Evolutionary conservation across 2,329 filamentous ascomycete genomes (phyloP).

Genomic region (Penicillium sp.): DNA sequence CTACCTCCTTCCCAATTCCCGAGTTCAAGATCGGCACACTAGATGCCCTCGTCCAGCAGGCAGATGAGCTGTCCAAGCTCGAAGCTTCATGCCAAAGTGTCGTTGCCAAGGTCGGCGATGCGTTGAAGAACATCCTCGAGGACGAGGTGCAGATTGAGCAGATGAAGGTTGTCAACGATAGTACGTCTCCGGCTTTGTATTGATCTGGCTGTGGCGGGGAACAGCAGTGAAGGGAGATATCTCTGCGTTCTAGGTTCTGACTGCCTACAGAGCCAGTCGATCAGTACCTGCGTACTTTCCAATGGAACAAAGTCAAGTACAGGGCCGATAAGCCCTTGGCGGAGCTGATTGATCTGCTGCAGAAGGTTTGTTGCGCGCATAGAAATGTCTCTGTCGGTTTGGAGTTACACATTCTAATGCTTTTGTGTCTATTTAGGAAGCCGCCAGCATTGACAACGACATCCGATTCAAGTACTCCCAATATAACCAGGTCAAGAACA

Average conservation of each 20-base stretch:
- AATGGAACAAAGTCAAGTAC: conserved; percentile 98
- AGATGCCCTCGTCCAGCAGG: conserved; percentile 91
- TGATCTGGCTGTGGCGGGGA: neutral
- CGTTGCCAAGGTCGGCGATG: conserved; percentile 84
- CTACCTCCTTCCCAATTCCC: conserved; percentile 76
- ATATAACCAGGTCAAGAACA: conserved; percentile 88
- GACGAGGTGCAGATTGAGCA: conserved; percentile 78
- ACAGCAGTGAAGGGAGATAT: neutral
- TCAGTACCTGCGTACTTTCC: conserved; percentile 82
- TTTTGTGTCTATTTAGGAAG: conserved; percentile 59
- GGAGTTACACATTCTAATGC: neutral
- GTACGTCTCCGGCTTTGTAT: conserved; percentile 51
- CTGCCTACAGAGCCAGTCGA: conserved; percentile 77
- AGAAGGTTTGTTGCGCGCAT: conserved; percentile 62
- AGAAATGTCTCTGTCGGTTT: neutral
- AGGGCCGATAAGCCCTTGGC: conserved; percentile 84
- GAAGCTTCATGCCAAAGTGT: conserved; percentile 75
- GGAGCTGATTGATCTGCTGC: conserved; percentile 81
- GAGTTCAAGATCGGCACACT: conserved; percentile 98
- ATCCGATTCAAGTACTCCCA: conserved; percentile 92
- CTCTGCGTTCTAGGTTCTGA: conserved; percentile 5
- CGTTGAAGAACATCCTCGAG: conserved; percentile 76
- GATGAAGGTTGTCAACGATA: conserved; percentile 93
- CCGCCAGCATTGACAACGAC: conserved; percentile 89
- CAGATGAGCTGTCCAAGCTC: conserved; percentile 89